Base-by-base conservation (phyloP, 345 rosid species). In the Eucalyptus tenuipes region DNA sequence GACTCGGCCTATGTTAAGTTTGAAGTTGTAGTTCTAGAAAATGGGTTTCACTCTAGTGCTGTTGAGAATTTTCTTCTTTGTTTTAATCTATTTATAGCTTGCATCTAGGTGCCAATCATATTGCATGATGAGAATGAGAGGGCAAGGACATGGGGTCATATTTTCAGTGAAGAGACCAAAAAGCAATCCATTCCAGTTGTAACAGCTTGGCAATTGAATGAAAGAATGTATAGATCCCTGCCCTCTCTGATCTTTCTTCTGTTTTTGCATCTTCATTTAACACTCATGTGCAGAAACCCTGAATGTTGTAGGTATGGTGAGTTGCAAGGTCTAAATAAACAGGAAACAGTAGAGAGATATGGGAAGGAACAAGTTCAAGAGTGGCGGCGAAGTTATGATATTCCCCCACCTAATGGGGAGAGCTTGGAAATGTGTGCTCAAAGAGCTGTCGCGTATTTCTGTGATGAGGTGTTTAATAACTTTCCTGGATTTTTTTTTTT, bases 381-480 rank as follows among this genome's bases (percentile, higher is more conserved):
- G 91, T 98, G 99, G 99, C 96, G 99, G 81, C 93, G 98, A 90
- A 98, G 99, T 92, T 98, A 95, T 91, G 97, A 97, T 88, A 98
- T 94, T 82, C 98, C 98, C 90, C 99, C 99, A 52, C 99, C 99
- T 3, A 95, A 95, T 68, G 99, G 99, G 10, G 99, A 98, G 94
- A 98, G 99, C 92, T 95, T 98, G 92, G 98, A 96, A 93, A 98
- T 98, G 99, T 98, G 99, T 75, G 99, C 99, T 87, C 90, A 94
- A 90, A 94, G 99, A 92, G 99, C 99, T 79, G 99, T 95, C 88
- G 92, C 95, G 57, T 95, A 93, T 90, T 93, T 93, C 89, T 90
- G 86, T 88, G 93, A 96, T 49, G 89, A 94, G 89, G 97, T 93
- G 91, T 59, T 52, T 37, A 52, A 85, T 55, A 66, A 71, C 87